Conservation (phyloP, 2,329 filamentous ascomycete genomes). For the Xylaria sp. region DNA sequence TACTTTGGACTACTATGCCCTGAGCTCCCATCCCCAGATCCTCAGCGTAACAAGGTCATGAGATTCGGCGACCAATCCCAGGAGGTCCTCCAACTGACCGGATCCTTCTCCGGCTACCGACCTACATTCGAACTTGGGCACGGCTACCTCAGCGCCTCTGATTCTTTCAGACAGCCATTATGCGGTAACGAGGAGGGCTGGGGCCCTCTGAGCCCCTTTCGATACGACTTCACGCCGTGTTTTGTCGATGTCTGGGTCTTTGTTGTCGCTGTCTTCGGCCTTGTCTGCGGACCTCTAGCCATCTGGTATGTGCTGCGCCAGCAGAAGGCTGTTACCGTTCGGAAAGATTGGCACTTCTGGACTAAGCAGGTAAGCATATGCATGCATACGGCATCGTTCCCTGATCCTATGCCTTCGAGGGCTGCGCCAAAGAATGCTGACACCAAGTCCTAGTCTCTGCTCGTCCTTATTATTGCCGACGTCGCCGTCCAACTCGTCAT, state of each 20-base stretch:
- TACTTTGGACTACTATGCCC: conserved; percentile 46
- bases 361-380: conserved; percentile 78
- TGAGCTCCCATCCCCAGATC: conserved; percentile 37
- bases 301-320: conserved; percentile 82
- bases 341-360: conserved; percentile 94
- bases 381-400: not conserved
- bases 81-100: conserved; percentile 64
- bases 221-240: conserved; percentile 97
- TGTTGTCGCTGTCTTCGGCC: conserved; percentile 79
- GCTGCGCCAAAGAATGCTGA: conserved; percentile 15
- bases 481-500: conserved; percentile 78
- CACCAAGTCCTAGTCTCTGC: conserved; percentile 38
- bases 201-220: conserved; percentile 87
- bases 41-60: conserved; percentile 51
- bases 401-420: not conserved
- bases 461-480: conserved; percentile 70
- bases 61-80: conserved; percentile 55
- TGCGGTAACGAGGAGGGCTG: conserved; percentile 93
- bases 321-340: conserved; percentile 72
- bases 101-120: conserved; percentile 70
- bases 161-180: conserved; percentile 72
- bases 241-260: conserved; percentile 94
- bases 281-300: conserved; percentile 80
- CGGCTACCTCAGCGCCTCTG: conserved; percentile 68
- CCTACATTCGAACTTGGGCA: conserved; percentile 63